These are phyloP conservation scores for Ilyonectria mors-panacis DNA, from an alignment of 2,329 filamentous ascomycete species.

Conservation along the genomic window DNA sequence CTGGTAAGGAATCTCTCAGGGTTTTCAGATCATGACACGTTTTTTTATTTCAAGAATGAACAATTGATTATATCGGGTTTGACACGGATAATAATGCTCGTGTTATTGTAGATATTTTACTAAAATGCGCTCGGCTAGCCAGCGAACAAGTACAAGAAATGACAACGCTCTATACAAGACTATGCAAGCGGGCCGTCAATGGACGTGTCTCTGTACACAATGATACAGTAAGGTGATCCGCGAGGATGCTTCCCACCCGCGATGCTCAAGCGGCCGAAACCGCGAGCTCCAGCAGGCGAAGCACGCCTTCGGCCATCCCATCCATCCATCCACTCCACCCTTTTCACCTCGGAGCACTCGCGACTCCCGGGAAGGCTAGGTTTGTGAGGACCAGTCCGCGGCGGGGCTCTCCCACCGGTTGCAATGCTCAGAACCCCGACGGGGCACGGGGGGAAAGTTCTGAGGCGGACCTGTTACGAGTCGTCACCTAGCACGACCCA, in stretches of 20 bases:
- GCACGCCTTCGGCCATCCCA: background rate
- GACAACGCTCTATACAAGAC: conserved; percentile 37
- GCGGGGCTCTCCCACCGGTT: conserved; percentile 50
- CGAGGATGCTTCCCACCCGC: conserved; percentile 8
- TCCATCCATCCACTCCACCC: conserved; percentile 21
- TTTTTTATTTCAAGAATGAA: background rate
- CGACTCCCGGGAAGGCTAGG: conserved; percentile 38
- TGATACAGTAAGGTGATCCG: conserved; percentile 12
- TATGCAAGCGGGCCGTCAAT: conserved; percentile 41
- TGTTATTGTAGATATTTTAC: conserved; percentile 5
- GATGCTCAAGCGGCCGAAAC: conserved; percentile 46
- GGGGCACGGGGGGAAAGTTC: conserved; percentile 47
- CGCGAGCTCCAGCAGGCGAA: conserved; percentile 44
- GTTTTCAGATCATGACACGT: background rate
- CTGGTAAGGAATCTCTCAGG: background rate
- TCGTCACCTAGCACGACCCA: conserved; percentile 63
- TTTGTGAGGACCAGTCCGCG: conserved; percentile 58
- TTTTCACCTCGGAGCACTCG: conserved; percentile 30
- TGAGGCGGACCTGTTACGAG: conserved; percentile 61
- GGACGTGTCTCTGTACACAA: conserved; percentile 25
- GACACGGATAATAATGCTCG: conserved; percentile 1
- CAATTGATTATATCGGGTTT: background rate
- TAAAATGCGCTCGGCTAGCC: conserved; percentile 23
- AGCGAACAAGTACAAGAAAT: conserved; percentile 27
- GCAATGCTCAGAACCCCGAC: conserved; percentile 46